Evolutionary conservation across 2,329 filamentous ascomycete species (phyloP).

Genomic region (Colletotrichum cuscutae): DNA sequence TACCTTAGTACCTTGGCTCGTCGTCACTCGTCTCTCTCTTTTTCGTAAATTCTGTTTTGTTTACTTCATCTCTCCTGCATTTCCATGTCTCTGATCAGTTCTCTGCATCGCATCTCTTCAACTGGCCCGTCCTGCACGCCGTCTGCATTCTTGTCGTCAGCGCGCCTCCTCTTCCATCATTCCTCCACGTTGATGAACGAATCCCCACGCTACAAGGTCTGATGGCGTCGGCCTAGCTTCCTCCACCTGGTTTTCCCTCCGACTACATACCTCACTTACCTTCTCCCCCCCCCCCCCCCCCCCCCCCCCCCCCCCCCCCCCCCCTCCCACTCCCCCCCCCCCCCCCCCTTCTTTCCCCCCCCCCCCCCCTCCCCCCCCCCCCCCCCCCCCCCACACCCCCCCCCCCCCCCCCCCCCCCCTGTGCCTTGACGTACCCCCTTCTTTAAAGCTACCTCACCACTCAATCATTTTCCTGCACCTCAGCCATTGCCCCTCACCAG

Average conservation of each 20-base stretch:
- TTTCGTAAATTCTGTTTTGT: constrained; percentile 1
- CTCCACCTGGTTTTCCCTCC: constrained; percentile 29
- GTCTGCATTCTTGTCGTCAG: constrained; percentile 32
- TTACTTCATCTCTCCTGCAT: constrained; percentile 16
- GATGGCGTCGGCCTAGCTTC: constrained; percentile 29
- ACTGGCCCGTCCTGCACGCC: constrained; percentile 11
- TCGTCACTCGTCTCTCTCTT: neutral
- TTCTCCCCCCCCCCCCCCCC: neutral
- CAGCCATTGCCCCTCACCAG: constrained; percentile 22
- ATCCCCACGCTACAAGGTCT: constrained; percentile 29
- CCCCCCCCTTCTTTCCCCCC: constrained; percentile 9
- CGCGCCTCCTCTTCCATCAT: constrained; percentile 30
- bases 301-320: neutral
- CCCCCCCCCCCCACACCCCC: neutral
- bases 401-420: neutral
- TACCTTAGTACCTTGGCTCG: neutral
- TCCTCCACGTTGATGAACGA: constrained; percentile 26
- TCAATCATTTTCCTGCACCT: neutral
- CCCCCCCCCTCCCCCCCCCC: neutral
- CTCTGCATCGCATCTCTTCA: constrained; percentile 9
- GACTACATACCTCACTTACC: neutral
- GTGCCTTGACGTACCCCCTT: constrained; percentile 32
- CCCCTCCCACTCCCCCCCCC: too few relatives aligned
- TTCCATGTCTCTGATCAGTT: constrained; percentile 7
- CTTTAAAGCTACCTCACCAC: constrained; percentile 6